phyloP scores from a whole-genome alignment of 345 rosid genomes.

The Citrus hindsii region DNA sequence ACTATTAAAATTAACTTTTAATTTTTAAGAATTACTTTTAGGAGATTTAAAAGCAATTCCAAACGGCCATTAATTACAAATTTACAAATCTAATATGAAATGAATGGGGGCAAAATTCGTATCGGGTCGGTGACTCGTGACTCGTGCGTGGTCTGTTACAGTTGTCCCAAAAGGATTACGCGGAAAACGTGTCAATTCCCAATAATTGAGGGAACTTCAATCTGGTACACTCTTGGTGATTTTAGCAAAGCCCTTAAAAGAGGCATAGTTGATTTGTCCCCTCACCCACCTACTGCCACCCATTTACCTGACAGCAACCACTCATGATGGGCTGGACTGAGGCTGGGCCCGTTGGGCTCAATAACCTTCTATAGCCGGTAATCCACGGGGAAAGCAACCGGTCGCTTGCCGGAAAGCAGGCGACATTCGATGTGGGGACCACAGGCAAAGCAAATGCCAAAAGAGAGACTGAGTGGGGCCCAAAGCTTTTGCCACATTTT shows the following conservation, averaged over 20 bases:
- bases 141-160: no score
- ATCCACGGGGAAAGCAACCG: background rate
- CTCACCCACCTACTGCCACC: constrained; percentile 25
- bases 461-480: background rate
- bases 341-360: background rate
- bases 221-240: background rate
- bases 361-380: constrained; percentile 14
- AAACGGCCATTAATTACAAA: no score
- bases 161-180: no score
- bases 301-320: constrained; percentile 28
- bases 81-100: no score
- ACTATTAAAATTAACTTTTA: no score
- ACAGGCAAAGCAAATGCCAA: background rate
- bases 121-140: no score
- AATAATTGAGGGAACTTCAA: background rate
- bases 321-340: constrained; percentile 29
- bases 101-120: no score
- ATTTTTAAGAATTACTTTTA: no score
- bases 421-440: constrained; percentile 25
- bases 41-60: no score
- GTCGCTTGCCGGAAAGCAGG: constrained; percentile 25
- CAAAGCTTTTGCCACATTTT: background rate
- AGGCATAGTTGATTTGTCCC: constrained; percentile 17
- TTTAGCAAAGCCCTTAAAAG: background rate
- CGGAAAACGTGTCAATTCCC: background rate